Percentiles rank a stretch among this genome's conserved stretches.
Conservation (phyloP, 1,139 yeast genomes). For the Casaregolazyma suthepensis region DNA sequence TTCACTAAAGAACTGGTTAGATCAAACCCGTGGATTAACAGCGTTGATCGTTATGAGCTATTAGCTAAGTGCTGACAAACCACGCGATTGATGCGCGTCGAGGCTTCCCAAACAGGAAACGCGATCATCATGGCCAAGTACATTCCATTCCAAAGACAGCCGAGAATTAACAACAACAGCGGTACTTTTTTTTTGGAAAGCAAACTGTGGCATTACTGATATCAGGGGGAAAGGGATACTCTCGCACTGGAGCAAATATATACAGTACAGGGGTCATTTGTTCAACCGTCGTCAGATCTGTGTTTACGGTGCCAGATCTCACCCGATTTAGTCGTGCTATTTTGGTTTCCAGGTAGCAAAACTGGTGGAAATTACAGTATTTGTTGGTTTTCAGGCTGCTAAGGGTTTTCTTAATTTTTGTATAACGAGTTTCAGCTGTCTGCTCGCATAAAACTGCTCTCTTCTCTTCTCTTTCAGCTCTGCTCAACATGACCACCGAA, state of each 20-base stretch:
- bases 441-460: too few relatives aligned
- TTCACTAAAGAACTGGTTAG: not conserved
- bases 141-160: not conserved
- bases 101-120: not conserved
- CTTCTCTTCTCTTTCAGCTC: too few relatives aligned
- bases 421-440: too few relatives aligned
- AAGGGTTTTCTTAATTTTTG: not conserved
- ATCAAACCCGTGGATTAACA: too few relatives aligned
- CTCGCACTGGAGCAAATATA: not conserved
- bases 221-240: not conserved
- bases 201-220: not conserved
- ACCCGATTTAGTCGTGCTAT: not conserved
- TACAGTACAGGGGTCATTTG: not conserved
- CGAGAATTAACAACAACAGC: not conserved
- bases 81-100: not conserved
- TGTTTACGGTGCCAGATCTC: not conserved
- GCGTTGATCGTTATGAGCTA: not conserved
- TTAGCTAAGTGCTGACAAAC: not conserved
- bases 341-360: not conserved
- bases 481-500: not conserved
- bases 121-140: not conserved
- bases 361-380: not conserved
- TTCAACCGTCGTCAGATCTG: not conserved
- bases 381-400: not conserved
- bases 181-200: not conserved